These are phyloP conservation scores for Hygrophorus russula DNA, from an alignment of 768 basidiomycete genomes.

Conservation along the genomic window DNA sequence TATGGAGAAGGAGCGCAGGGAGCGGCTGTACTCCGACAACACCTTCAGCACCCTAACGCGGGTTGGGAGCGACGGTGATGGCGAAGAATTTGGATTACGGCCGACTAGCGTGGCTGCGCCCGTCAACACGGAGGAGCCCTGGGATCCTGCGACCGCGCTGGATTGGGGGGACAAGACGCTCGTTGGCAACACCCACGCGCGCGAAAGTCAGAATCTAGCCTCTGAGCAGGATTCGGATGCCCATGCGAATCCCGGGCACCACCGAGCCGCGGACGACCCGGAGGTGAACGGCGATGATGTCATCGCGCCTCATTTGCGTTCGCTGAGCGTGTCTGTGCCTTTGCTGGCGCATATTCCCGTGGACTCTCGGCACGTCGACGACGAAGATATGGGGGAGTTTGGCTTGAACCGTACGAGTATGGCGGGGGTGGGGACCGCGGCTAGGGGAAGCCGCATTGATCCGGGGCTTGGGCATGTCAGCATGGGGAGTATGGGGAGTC, in stretches of 20 bases:
- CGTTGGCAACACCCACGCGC: background rate
- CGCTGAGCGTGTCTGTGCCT: slow-evolving; percentile 19
- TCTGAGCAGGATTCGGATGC: too few relatives aligned
- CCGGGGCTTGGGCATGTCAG: slow-evolving; percentile 4
- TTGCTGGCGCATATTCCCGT: slow-evolving; percentile 17
- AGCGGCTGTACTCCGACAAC: slow-evolving; percentile 20
- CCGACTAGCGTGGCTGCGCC: slow-evolving; percentile 1
- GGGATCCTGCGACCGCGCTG: slow-evolving; percentile 8
- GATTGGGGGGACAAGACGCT: slow-evolving; percentile 14
- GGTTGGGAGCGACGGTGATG: slow-evolving; percentile 5
- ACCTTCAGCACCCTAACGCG: slow-evolving; percentile 21
- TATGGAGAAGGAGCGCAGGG: slow-evolving; percentile 23
- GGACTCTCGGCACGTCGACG: slow-evolving; percentile 13
- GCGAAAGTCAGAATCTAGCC: too few relatives aligned
- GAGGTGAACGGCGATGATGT: background rate
- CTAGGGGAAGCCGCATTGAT: slow-evolving; percentile 20
- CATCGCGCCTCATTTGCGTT: slow-evolving; percentile 4
- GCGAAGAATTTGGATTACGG: slow-evolving; percentile 4
- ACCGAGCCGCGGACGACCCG: too few relatives aligned
- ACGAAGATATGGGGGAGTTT: slow-evolving; percentile 13
- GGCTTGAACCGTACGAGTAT: slow-evolving; percentile 18
- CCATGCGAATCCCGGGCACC: too few relatives aligned
- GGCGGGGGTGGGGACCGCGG: slow-evolving; percentile 36
- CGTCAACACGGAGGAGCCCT: slow-evolving; percentile 1
- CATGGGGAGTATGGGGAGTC: slow-evolving; percentile 10